A percentile compares a stretch with the other conserved stretches of the same genome.
Evolutionary conservation across 805 yeast species (phyloP).

Genomic region (Wickerhamomyces bisporus): DNA sequence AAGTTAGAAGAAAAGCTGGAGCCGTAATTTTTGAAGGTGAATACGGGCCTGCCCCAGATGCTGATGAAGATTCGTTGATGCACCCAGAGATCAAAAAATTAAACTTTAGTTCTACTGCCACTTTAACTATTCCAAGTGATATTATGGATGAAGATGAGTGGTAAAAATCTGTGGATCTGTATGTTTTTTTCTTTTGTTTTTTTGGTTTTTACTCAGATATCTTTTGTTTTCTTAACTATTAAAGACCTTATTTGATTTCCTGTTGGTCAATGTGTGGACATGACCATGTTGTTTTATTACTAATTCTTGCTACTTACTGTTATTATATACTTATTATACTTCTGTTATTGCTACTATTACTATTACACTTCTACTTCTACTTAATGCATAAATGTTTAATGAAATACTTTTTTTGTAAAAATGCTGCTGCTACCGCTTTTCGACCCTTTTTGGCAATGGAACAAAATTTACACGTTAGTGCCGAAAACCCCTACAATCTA

Average conservation of each 20-base stretch:
- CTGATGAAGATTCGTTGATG: conserved; percentile 24
- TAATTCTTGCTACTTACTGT: neutral
- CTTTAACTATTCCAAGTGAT: conserved; percentile 16
- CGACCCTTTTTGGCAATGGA: too few relatives aligned
- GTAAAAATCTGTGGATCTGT: conserved; percentile 4
- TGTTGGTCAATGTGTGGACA: conserved; percentile 3
- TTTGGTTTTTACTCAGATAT: neutral
- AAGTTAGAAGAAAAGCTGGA: conserved; percentile 78
- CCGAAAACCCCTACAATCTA: neutral
- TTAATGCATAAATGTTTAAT: neutral
- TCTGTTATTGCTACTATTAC: too few relatives aligned
- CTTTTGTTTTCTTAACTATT: too few relatives aligned
- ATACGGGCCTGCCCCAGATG: conserved; percentile 72
- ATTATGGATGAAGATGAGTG: conserved; percentile 20
- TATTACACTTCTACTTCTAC: neutral
- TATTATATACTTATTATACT: neutral
- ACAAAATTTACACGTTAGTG: neutral
- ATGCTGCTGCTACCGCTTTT: neutral
- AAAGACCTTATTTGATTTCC: neutral
- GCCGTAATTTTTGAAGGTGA: conserved; percentile 96
- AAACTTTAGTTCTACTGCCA: conserved; percentile 15
- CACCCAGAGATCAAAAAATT: conserved; percentile 14
- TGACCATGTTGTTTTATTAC: neutral
- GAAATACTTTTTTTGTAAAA: too few relatives aligned
- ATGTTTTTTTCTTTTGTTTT: neutral